Conservation (phyloP, 768 basidiomycete species). For the Leccinellum rugosiceps region DNA sequence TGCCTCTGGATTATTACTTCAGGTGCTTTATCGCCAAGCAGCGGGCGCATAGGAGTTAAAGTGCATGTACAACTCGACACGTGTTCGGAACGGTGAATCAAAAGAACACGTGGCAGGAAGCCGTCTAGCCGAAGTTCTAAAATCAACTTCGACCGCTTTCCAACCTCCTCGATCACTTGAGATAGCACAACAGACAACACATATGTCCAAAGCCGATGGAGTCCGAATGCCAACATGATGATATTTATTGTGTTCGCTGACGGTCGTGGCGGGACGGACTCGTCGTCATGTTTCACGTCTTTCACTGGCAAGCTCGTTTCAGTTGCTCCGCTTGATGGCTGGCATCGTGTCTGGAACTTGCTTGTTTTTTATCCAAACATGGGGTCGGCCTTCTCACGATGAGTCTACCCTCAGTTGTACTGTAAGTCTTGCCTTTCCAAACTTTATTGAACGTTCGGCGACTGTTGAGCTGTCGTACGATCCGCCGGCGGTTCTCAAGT, state of each 20-base stretch:
- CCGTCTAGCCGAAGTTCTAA: neutral
- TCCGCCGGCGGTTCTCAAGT: neutral
- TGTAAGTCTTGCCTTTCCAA: neutral
- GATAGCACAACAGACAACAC: neutral
- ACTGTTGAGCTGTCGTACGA: neutral
- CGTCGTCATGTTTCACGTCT: neutral
- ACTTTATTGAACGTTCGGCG: neutral
- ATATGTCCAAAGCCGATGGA: neutral
- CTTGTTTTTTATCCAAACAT: neutral
- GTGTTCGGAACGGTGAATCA: neutral
- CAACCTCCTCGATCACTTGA: neutral
- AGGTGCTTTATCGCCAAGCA: neutral
- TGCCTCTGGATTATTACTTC: neutral
- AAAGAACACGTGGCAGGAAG: neutral
- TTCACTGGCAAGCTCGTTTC: neutral
- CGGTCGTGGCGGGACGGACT: neutral
- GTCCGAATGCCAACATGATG: neutral
- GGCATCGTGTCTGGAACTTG: neutral
- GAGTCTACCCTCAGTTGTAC: neutral
- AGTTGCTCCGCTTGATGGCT: neutral
- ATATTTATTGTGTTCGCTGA: neutral
- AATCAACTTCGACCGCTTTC: neutral
- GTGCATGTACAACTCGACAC: neutral
- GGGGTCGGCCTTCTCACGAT: neutral
- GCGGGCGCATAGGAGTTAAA: neutral